Base-by-base conservation (phyloP, 2,329 filamentous ascomycete species). In the Exophiala bonariae region DNA sequence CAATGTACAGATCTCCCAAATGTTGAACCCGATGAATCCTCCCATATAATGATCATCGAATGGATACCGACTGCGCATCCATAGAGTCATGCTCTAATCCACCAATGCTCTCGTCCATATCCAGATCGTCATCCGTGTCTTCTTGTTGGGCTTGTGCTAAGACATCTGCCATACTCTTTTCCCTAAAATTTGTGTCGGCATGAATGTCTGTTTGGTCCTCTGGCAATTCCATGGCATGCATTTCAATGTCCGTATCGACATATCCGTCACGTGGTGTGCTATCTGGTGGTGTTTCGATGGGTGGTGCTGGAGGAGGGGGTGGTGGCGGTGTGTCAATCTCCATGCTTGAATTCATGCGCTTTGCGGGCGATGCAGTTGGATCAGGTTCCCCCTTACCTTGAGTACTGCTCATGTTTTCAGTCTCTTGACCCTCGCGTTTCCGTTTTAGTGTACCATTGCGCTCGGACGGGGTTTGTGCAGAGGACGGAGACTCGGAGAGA, bases 401-500 rank as follows among this genome's bases (percentile, higher is more conserved):
- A 52, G 43, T 3, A 54, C 47, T 28, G 60, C 54, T n/a, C n/a
- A n/a, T n/a, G 18, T 47, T 46, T 16, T 58, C 47, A 18, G 59
- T 59, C 36, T 55, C 58, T 23, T 45, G 52, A 42, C 11, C 22
- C 6, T 22, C n/a, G 6, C 84, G 77, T 65, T 89, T 89, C 8
- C 86, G 79, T 65, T 89, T 89, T 39, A 79, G 70, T 19, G 61
- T 55, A 40, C 58, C 58, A 28, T 51, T 49, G 4, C 30, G 31
- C 11, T 55, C 55, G 1, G 54, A 48, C 8, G 49, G 53, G 4
- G 50, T 45, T 11, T 48, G 22, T 13, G 42, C 35, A 35, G 36
- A 44, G 4, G 19, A 73, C 65, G 44, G 76, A n/a, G 23, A 26
- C 11, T 6, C 23, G 23, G 23, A 26, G 23, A 26, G 6, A 18